Percentiles rank a stretch among this genome's conserved stretches.
These are phyloP conservation scores for Pyrrhoderma noxium DNA, from an alignment of 1,284 basidiomycete genomes.

Conservation along the genomic window DNA sequence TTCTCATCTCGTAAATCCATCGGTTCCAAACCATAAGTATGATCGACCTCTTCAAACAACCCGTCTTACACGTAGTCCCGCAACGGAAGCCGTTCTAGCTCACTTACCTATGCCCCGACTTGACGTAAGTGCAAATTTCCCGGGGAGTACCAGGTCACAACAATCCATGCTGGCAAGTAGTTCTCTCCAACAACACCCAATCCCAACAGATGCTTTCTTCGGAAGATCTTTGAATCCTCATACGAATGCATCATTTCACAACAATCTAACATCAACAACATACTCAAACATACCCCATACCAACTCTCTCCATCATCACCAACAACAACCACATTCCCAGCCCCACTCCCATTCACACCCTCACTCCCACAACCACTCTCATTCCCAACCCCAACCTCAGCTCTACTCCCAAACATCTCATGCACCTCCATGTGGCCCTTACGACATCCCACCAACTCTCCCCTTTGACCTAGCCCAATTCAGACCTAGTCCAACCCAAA, in stretches of 20 bases:
- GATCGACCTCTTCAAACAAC: not conserved
- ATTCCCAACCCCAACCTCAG: not conserved
- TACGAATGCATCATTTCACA: not conserved
- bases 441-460: not conserved
- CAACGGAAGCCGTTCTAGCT: slow-evolving; percentile 10
- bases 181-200: slow-evolving; percentile 2
- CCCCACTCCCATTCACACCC: not conserved
- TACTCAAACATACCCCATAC: not conserved
- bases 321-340: not conserved
- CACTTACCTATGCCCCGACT: slow-evolving; percentile 15
- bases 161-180: not conserved
- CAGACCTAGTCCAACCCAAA: not conserved
- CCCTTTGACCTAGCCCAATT: slow-evolving; percentile 10
- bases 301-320: not conserved
- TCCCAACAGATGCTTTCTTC: slow-evolving; percentile 6
- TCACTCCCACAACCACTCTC: slow-evolving; percentile 4
- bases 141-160: not conserved
- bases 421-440: not conserved
- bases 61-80: slow-evolving; percentile 9
- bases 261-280: not conserved
- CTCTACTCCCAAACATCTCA: not conserved
- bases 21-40: not conserved
- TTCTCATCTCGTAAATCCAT: not conserved
- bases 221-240: not conserved
- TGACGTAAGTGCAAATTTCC: slow-evolving; percentile 6